A percentile compares a stretch with the other conserved stretches of the same genome.
Conservation (phyloP, 257 asterid species). For the Solanum stenotomum region DNA sequence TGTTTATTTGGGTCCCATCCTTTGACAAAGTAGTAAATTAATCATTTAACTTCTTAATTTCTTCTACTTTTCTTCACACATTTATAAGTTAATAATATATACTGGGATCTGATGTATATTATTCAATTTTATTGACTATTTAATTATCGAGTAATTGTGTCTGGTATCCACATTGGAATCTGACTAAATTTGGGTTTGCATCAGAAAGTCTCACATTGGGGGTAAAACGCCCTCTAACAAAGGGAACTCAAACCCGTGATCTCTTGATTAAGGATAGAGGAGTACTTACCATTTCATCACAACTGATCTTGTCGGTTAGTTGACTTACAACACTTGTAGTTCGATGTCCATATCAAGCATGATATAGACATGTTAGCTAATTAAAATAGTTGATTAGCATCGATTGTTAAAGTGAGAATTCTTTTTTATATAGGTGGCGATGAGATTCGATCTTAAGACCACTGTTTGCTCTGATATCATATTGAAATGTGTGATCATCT, state of each 20-base stretch:
- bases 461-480: neutral
- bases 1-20: neutral
- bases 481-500: no score
- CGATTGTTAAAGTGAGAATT: neutral
- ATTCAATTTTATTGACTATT: neutral
- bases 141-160: neutral
- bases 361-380: neutral
- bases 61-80: neutral
- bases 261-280: no score
- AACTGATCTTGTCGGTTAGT: neutral
- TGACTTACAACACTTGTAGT: neutral
- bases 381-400: no score
- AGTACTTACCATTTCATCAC: no score
- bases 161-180: rapidly evolving
- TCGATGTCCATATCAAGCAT: neutral
- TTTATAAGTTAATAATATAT: no score
- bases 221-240: no score
- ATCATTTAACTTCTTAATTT: neutral
- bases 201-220: rapidly evolving
- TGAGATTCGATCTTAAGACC: neutral
- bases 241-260: rapidly evolving
- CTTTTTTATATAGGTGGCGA: no score
- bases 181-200: no score
- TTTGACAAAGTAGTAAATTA: neutral
- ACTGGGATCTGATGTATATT: no score